phyloP scores from a whole-genome alignment of 75 land plant genomes.

The Chamaecyparis obtusa region DNA sequence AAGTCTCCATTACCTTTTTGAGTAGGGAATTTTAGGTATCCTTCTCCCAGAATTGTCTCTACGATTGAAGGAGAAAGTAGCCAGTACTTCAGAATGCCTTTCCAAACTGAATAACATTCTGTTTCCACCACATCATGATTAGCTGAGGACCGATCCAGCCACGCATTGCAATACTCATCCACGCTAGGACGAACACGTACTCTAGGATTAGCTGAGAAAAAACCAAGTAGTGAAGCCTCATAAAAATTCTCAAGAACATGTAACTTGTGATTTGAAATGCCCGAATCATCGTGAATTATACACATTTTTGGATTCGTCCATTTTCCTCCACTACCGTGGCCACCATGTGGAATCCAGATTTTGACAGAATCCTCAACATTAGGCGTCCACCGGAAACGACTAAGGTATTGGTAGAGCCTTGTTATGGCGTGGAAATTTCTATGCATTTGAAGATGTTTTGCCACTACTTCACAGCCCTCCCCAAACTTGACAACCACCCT shows the following conservation, averaged over 20 bases:
- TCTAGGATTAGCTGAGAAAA: constrained; percentile 24
- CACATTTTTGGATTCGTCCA: constrained; percentile 36
- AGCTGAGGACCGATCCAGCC: constrained; percentile 26
- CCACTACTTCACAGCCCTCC: no score
- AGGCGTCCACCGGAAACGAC: neutral
- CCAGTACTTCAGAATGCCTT: constrained; percentile 25
- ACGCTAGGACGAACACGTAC: constrained; percentile 28
- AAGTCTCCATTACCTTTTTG: constrained; percentile 8
- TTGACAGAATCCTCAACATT: no score
- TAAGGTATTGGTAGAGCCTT: constrained; percentile 14
- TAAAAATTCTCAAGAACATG: constrained; percentile 27
- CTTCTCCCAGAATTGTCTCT: neutral
- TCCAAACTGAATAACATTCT: constrained; percentile 42
- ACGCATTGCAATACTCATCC: constrained; percentile 41
- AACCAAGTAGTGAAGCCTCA: constrained; percentile 2
- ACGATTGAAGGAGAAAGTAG: no score
- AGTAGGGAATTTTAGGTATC: constrained; percentile 22
- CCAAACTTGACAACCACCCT: no score
- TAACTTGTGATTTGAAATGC: constrained; percentile 24
- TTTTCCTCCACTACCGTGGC: constrained; percentile 12
- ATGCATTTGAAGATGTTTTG: no score
- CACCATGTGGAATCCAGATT: constrained; percentile 45
- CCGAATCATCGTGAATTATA: constrained; percentile 25
- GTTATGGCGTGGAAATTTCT: no score
- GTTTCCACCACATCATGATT: neutral